phyloP scores from a whole-genome alignment of 441 rosid genomes.

The Capsella rubella region DNA sequence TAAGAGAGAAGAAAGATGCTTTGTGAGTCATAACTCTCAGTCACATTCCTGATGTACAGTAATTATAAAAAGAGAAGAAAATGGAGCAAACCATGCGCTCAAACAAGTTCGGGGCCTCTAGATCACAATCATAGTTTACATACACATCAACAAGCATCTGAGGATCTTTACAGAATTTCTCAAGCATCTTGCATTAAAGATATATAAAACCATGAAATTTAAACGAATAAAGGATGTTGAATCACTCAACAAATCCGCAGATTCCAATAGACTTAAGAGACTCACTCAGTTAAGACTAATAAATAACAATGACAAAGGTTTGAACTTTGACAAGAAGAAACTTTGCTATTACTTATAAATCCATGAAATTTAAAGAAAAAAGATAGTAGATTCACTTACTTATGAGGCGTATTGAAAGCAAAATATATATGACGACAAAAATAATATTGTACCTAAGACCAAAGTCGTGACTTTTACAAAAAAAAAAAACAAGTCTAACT shows the following conservation, averaged over 20 bases:
- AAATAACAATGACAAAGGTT: too few relatives aligned
- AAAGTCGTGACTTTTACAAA: constrained; percentile 18
- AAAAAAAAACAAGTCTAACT: constrained; percentile 28
- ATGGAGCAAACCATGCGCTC: constrained; percentile 84
- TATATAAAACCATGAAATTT: background rate
- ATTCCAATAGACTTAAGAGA: too few relatives aligned
- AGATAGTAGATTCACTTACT: constrained; percentile 1
- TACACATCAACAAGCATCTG: constrained; percentile 99
- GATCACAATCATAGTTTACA: constrained; percentile 99
- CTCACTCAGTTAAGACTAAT: too few relatives aligned
- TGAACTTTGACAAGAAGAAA: too few relatives aligned
- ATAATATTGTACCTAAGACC: constrained; percentile 80
- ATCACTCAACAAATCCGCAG: too few relatives aligned
- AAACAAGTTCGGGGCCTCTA: constrained; percentile 98
- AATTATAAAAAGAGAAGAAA: constrained; percentile 27
- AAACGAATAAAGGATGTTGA: too few relatives aligned
- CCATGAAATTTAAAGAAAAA: constrained; percentile 16
- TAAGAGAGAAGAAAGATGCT: constrained; percentile 48
- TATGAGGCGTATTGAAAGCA: constrained; percentile 6
- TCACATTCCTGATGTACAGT: constrained; percentile 18
- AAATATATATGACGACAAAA: constrained; percentile 42
- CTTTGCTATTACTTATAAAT: too few relatives aligned
- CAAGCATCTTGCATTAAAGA: constrained; percentile 79
- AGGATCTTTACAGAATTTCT: constrained; percentile 94
- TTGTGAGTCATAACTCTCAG: constrained; percentile 28